Evolutionary conservation across 768 basidiomycete species (phyloP).

Genomic region (Amanita pallidorosea): DNA sequence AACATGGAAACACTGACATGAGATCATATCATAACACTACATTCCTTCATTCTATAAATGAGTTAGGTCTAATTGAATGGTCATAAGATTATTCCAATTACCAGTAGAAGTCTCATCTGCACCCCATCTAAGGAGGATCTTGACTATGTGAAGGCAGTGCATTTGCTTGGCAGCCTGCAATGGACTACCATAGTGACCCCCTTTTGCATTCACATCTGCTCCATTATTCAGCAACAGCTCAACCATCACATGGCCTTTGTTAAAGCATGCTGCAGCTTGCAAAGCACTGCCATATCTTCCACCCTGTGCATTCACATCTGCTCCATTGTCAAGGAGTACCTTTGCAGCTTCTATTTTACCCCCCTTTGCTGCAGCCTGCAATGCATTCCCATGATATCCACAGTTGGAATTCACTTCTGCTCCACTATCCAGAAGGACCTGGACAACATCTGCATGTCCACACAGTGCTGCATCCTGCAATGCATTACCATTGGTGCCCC

Average conservation of each 20-base stretch:
- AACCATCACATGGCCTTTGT: neutral
- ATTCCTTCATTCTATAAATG: no score
- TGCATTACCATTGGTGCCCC: neutral
- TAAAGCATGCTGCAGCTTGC: neutral
- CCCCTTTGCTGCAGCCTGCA: neutral
- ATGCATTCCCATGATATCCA: neutral
- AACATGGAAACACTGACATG: no score
- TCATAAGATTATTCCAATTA: no score
- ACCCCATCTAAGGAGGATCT: neutral
- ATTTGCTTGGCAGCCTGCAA: neutral
- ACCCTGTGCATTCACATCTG: neutral
- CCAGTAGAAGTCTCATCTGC: neutral
- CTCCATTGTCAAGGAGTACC: neutral
- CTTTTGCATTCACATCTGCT: neutral
- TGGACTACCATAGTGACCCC: neutral
- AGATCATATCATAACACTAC: no score
- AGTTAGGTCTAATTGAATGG: no score
- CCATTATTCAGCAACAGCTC: no score
- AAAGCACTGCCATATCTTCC: neutral
- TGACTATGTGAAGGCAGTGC: neutral
- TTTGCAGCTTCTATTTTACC: neutral
- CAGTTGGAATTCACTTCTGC: neutral
- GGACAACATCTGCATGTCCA: neutral
- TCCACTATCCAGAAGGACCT: neutral
- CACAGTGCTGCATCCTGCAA: neutral